Evolutionary conservation across 371 early-diverging fungal species (phyloP).

Genomic region (Zychaea mexicana): DNA sequence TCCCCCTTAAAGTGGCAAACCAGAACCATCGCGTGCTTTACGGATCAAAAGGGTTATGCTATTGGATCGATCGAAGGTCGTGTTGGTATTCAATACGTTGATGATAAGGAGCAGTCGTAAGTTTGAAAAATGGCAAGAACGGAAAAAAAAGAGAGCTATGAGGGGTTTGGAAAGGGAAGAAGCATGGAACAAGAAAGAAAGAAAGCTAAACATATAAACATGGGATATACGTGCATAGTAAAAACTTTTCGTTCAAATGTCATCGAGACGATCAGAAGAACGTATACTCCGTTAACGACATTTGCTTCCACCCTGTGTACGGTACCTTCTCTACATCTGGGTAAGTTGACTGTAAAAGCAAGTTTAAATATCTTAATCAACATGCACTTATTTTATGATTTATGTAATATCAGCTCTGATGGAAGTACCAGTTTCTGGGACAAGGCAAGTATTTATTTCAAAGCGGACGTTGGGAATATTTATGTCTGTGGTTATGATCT

Average conservation of each 20-base stretch:
- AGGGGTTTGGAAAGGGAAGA: neutral
- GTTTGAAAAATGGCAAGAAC: conserved; percentile 2
- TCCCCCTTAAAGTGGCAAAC: conserved; percentile 93
- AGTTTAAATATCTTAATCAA: no score
- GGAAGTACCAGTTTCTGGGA: conserved; percentile 95
- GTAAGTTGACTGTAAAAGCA: no score
- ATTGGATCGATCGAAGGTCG: conserved; percentile 94
- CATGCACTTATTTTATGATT: neutral
- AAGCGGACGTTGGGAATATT: no score
- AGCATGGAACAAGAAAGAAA: neutral
- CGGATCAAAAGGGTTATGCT: conserved; percentile 81
- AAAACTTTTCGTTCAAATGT: conserved; percentile 93
- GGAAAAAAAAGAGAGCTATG: neutral
- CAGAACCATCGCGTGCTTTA: conserved; percentile 77
- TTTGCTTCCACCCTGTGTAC: conserved; percentile 84
- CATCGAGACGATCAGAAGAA: conserved; percentile 80
- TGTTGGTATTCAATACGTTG: conserved; percentile 89
- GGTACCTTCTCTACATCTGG: conserved; percentile 92
- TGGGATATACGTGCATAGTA: conserved; percentile 44
- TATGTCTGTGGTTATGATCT: no score
- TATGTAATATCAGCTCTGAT: no score
- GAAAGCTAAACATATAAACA: neutral
- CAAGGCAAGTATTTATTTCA: no score
- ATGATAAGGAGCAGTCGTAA: conserved; percentile 78
- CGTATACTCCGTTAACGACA: conserved; percentile 83